phyloP scores from a whole-genome alignment of 257 asterid species.

The Lycium barbarum region DNA sequence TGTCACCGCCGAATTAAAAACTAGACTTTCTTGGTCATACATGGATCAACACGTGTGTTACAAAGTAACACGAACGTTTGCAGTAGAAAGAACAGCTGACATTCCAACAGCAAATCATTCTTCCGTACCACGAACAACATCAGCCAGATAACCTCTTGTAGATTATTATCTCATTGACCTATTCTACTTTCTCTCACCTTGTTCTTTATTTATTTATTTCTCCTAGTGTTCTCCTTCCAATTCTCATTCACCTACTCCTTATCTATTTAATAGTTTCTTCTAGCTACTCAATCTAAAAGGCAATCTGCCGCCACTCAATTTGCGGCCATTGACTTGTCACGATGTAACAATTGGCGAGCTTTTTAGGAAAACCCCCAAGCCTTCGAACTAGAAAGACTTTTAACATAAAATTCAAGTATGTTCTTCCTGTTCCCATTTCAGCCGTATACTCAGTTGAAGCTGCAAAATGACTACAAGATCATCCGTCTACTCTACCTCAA shows the following conservation, averaged over 20 bases:
- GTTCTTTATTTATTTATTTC: not conserved
- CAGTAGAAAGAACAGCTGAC: not conserved
- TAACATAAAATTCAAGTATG: not conserved
- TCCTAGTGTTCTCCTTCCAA: not conserved
- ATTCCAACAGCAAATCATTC: not conserved
- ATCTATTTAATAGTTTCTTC: not conserved
- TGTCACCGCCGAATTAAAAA: not conserved
- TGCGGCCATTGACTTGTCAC: not conserved
- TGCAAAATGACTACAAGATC: constrained; percentile 4
- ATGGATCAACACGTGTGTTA: not conserved
- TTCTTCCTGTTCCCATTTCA: not conserved
- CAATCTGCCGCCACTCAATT: not conserved
- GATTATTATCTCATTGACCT: not conserved
- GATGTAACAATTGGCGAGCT: not conserved
- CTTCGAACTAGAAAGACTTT: not conserved
- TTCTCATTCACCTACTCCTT: not conserved
- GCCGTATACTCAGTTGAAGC: not conserved
- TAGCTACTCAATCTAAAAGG: not conserved
- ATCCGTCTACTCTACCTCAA: not conserved
- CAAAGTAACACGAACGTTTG: not conserved
- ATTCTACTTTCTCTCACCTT: not conserved
- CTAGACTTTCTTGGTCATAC: not conserved
- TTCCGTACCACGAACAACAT: not conserved
- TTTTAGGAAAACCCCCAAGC: not conserved
- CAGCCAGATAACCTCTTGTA: not conserved